Conservation (phyloP, 768 basidiomycete genomes). For the Phlegmacium glaucopus region DNA sequence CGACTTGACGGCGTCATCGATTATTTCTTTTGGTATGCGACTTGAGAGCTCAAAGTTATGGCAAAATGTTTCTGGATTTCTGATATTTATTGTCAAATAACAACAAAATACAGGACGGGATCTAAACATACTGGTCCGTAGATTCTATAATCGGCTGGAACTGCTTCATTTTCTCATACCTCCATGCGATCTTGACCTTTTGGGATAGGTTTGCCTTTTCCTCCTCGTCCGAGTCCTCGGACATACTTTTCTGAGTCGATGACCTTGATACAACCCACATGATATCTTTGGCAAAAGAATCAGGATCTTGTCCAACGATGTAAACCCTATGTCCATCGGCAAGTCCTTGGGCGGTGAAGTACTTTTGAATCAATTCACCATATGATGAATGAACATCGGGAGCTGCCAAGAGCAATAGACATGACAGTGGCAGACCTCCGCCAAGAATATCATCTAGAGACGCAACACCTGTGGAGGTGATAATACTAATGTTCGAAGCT, state of each 20-base stretch:
- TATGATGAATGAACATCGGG: constrained; percentile 87
- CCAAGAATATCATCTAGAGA: constrained; percentile 95
- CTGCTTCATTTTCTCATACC: constrained; percentile 91
- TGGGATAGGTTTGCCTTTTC: constrained; percentile 41
- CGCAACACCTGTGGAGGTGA: constrained; percentile 85
- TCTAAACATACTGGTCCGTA: constrained; percentile 20
- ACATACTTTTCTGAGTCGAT: constrained; percentile 6
- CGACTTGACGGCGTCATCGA: constrained; percentile 40
- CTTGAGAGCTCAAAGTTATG: constrained; percentile 69
- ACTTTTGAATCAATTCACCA: constrained; percentile 79
- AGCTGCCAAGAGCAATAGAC: constrained; percentile 68
- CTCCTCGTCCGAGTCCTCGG: constrained; percentile 27
- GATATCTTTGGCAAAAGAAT: constrained; percentile 58
- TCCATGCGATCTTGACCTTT: constrained; percentile 94
- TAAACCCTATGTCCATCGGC: constrained; percentile 64
- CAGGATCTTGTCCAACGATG: constrained; percentile 58
- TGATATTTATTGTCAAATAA: constrained; percentile 17
- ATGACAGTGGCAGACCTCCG: constrained; percentile 84
- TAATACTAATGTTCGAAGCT: constrained; percentile 48
- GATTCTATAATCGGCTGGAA: constrained; percentile 78
- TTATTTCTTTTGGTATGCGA: constrained; percentile 48
- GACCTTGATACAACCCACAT: constrained; percentile 76
- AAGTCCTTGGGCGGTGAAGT: constrained; percentile 88
- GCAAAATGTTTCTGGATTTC: constrained; percentile 61
- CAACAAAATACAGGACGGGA: background rate